phyloP scores from a whole-genome alignment of 345 rosid genomes.

The Arabidopsis arenosa region DNA sequence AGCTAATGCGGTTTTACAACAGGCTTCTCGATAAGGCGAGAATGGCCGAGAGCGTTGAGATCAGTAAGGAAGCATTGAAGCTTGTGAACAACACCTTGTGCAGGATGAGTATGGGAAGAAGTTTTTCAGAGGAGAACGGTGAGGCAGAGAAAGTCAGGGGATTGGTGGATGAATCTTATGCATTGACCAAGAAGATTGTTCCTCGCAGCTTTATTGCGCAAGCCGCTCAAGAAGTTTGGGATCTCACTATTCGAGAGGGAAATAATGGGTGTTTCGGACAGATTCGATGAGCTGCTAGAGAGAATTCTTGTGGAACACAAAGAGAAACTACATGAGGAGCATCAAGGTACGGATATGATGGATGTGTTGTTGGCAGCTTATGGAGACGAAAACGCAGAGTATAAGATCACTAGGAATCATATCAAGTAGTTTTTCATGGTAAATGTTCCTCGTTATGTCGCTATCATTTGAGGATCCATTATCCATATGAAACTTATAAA shows the following conservation, averaged over 20 bases:
- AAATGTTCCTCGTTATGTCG: background rate
- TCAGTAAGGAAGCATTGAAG: background rate
- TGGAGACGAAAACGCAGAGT: background rate
- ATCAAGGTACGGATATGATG: slow-evolving; percentile 3
- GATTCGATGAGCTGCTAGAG: background rate
- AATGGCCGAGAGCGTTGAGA: background rate
- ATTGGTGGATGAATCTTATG: background rate
- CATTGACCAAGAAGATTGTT: slow-evolving; percentile 5
- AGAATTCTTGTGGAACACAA: slow-evolving; percentile 7
- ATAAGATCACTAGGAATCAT: slow-evolving; percentile 7
- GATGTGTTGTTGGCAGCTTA: background rate
- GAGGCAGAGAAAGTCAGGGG: slow-evolving; percentile 6
- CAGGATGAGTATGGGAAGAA: slow-evolving; percentile 9
- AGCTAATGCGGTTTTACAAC: background rate
- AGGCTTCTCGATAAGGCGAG: slow-evolving; percentile 1
- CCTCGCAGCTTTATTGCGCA: background rate
- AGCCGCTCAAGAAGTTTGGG: background rate
- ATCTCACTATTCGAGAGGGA: background rate
- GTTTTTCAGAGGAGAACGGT: background rate
- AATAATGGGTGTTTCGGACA: background rate
- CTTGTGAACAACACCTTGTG: slow-evolving; percentile 6
- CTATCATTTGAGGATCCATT: background rate
- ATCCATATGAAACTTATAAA: background rate
- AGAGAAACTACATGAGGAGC: background rate
- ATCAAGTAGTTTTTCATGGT: background rate